Conservation (phyloP, 441 rosid genomes). For the Pelargonium myrrhifolium region DNA sequence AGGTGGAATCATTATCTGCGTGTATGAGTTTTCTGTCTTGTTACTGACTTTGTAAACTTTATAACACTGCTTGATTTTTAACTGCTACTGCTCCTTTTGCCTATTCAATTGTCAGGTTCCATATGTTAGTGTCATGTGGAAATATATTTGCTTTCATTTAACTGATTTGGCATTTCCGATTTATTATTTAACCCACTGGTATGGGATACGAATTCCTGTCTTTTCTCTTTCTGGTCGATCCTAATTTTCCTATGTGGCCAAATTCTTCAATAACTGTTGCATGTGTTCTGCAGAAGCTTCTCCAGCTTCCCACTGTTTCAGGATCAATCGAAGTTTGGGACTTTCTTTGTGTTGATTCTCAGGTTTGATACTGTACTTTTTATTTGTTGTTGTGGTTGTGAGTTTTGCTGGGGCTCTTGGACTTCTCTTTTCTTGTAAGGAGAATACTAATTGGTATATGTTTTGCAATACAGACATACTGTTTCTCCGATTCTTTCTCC, state of each 20-base stretch:
- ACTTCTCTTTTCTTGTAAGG: constrained; percentile 8
- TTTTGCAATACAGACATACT: constrained; percentile 75
- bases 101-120: not conserved
- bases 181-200: constrained; percentile 2
- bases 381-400: not conserved
- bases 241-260: constrained; percentile 10
- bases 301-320: constrained; percentile 83
- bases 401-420: not conserved
- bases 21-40: too few relatives aligned
- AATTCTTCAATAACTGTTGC: constrained; percentile 8
- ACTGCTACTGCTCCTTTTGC: not conserved
- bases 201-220: not conserved
- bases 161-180: not conserved
- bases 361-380: constrained; percentile 45
- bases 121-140: not conserved
- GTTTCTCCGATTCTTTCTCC: constrained; percentile 88
- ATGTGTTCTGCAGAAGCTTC: constrained; percentile 45
- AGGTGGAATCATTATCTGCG: not conserved
- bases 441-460: constrained; percentile 21
- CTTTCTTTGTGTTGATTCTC: constrained; percentile 96
- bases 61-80: not conserved
- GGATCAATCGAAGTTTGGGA: constrained; percentile 99
- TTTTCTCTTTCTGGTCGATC: constrained; percentile 16
- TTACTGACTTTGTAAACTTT: not conserved
- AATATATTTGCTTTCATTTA: not conserved